Evolutionary conservation across 2,329 filamentous ascomycete genomes (phyloP).

Genomic region (Esteya vermicola): DNA sequence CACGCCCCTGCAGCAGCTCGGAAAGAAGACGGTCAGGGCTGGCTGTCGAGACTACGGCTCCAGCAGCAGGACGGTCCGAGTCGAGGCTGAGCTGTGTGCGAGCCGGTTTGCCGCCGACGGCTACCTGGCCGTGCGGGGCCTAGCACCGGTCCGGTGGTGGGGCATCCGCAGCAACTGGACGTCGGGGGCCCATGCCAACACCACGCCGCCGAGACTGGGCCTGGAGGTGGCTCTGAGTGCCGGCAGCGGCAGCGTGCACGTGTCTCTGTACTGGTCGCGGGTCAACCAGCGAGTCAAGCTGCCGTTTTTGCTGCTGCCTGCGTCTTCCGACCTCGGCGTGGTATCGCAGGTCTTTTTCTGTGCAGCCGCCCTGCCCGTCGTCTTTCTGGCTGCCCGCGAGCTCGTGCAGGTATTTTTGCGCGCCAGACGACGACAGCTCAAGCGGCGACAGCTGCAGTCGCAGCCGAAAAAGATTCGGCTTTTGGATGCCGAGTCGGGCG

Average conservation of each 20-base stretch:
- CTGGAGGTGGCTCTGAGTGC: constrained; percentile 27
- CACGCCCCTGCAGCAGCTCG: constrained; percentile 10
- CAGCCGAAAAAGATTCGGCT: constrained; percentile 1
- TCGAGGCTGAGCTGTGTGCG: constrained; percentile 28
- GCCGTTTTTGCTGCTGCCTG: constrained; percentile 25
- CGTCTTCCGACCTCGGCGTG: constrained; percentile 6
- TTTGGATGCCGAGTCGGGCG: no score
- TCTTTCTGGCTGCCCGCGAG: constrained; percentile 20
- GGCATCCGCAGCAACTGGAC: constrained; percentile 7
- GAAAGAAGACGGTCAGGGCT: neutral
- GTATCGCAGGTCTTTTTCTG: constrained; percentile 21
- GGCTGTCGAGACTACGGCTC: neutral
- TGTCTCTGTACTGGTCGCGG: constrained; percentile 33
- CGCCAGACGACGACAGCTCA: neutral
- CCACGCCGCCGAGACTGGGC: constrained; percentile 24
- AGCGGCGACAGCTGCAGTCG: neutral
- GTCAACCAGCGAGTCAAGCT: constrained; percentile 28
- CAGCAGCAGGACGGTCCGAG: constrained; percentile 14
- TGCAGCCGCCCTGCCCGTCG: constrained; percentile 23
- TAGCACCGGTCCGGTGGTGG: constrained; percentile 22
- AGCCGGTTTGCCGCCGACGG: constrained; percentile 18
- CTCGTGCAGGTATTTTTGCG: constrained; percentile 2
- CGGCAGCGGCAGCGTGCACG: constrained; percentile 22
- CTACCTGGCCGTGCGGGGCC: constrained; percentile 27
- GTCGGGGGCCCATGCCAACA: neutral